Conservation (phyloP, 495 filamentous ascomycete genomes). For the Annulohypoxylon maeteangense region DNA sequence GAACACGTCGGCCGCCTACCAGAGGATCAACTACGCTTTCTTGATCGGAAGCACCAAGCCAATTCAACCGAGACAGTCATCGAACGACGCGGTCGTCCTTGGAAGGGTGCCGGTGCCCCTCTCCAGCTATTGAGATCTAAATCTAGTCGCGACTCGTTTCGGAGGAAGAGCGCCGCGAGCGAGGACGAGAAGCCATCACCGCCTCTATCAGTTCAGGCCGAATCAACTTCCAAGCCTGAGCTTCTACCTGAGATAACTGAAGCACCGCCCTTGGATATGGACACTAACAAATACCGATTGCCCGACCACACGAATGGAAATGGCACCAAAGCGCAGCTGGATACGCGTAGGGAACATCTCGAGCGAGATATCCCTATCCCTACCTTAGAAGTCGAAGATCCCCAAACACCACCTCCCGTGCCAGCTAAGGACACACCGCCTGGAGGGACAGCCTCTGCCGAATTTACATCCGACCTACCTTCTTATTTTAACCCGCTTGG, state of each 20-base stretch:
- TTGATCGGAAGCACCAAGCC: conserved; percentile 70
- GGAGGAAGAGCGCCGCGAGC: conserved; percentile 29
- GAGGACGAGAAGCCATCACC: conserved; percentile 35
- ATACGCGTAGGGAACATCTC: conserved; percentile 63
- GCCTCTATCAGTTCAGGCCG: conserved; percentile 33
- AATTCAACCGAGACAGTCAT: conserved; percentile 63
- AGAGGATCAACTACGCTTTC: conserved; percentile 74
- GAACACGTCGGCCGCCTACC: conserved; percentile 76
- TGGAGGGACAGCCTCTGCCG: conserved; percentile 44
- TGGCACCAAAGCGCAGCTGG: conserved; percentile 67
- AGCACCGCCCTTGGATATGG: conserved; percentile 61
- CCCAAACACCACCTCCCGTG: conserved; percentile 54
- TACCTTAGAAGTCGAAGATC: conserved; percentile 49
- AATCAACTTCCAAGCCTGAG: conserved; percentile 46
- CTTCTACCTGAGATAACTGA: conserved; percentile 58
- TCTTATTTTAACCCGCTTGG: conserved; percentile 65
- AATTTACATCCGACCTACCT: conserved; percentile 55
- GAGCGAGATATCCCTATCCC: conserved; percentile 54
- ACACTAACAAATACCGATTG: conserved; percentile 72
- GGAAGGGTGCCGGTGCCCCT: conserved; percentile 64
- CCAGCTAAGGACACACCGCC: conserved; percentile 63
- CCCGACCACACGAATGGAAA: conserved; percentile 69
- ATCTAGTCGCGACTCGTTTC: conserved; percentile 49
- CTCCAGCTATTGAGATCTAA: conserved; percentile 52
- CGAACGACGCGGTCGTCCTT: conserved; percentile 70